Evolutionary conservation across 2,329 filamentous ascomycete species (phyloP).

Genomic region (Ophiocordyceps camponoti-rufipedis): DNA sequence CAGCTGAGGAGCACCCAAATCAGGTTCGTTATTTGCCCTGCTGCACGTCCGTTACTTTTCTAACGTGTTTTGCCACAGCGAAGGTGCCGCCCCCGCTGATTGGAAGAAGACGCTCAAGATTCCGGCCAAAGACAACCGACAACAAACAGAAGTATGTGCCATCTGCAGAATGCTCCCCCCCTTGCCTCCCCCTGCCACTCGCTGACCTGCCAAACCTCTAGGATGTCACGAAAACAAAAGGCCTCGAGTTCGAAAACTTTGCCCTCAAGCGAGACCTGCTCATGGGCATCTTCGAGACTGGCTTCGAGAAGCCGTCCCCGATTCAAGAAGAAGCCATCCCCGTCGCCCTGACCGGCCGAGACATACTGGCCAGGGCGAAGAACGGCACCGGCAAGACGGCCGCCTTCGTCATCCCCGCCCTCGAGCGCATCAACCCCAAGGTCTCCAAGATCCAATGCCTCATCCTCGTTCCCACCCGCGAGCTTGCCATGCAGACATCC

Average conservation of each 20-base stretch:
- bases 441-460: slow-evolving; percentile 91
- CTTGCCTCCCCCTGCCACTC: background rate
- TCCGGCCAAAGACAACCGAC: slow-evolving; percentile 55
- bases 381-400: slow-evolving; percentile 98
- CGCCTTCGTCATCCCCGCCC: slow-evolving; percentile 87
- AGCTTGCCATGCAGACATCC: slow-evolving; percentile 93
- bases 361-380: slow-evolving; percentile 91
- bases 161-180: background rate
- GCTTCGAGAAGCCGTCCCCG: slow-evolving; percentile 94
- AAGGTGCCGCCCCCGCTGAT: slow-evolving; percentile 33
- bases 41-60: background rate
- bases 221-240: slow-evolving; percentile 98
- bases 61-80: slow-evolving; percentile 14
- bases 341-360: slow-evolving; percentile 83
- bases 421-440: slow-evolving; percentile 94
- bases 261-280: slow-evolving; percentile 84
- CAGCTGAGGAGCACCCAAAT: slow-evolving; percentile 23
- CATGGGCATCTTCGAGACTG: slow-evolving; percentile 98
- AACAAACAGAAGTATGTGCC: slow-evolving; percentile 55
- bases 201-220: slow-evolving; percentile 14
- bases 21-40: slow-evolving; percentile 14
- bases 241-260: slow-evolving; percentile 94
- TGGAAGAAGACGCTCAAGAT: slow-evolving; percentile 61
- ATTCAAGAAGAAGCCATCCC: slow-evolving; percentile 99
- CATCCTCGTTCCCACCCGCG: slow-evolving; percentile 89